phyloP scores from a whole-genome alignment of 345 rosid genomes.

The Turnera subulata region DNA sequence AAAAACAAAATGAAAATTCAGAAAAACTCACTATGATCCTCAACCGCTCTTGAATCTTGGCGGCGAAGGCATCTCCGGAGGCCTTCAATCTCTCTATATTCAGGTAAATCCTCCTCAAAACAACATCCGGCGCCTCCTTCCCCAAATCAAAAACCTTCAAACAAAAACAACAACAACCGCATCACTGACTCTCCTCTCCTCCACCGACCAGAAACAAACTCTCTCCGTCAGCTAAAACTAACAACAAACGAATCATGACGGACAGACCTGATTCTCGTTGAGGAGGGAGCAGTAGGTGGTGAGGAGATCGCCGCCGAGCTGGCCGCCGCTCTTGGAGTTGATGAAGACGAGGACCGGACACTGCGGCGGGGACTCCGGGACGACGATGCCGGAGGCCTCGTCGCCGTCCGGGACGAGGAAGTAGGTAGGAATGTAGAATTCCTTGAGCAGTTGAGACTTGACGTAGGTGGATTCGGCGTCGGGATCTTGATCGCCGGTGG shows the following conservation, averaged over 20 bases:
- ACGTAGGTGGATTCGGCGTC: too few relatives aligned
- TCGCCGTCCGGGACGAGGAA: slow-evolving; percentile 43
- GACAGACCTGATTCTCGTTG: slow-evolving; percentile 55
- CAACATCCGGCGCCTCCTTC: slow-evolving; percentile 61
- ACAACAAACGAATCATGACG: neutral
- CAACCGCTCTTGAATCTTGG: slow-evolving; percentile 43
- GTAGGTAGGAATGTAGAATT: slow-evolving; percentile 56
- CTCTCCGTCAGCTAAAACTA: too few relatives aligned
- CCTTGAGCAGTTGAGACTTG: slow-evolving; percentile 24
- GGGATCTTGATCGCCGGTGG: too few relatives aligned
- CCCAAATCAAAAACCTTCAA: slow-evolving; percentile 72
- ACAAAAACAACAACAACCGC: neutral
- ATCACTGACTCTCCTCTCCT: too few relatives aligned
- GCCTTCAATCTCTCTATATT: slow-evolving; percentile 59
- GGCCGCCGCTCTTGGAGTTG: slow-evolving; percentile 90
- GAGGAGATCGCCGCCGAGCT: slow-evolving; percentile 77
- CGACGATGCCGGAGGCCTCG: neutral
- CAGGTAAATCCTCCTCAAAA: slow-evolving; percentile 49
- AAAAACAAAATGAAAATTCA: neutral
- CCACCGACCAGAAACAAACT: neutral
- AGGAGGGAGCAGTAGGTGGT: slow-evolving; percentile 55
- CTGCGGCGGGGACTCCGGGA: slow-evolving; percentile 27
- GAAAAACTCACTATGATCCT: slow-evolving; percentile 58
- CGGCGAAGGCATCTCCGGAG: slow-evolving; percentile 38
- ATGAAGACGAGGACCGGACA: slow-evolving; percentile 71